A percentile compares a stretch with the other conserved stretches of the same genome.
phyloP scores from a whole-genome alignment of 225 moss, liverwort and hornwort genomes.

The Marchantia polymorpha region DNA sequence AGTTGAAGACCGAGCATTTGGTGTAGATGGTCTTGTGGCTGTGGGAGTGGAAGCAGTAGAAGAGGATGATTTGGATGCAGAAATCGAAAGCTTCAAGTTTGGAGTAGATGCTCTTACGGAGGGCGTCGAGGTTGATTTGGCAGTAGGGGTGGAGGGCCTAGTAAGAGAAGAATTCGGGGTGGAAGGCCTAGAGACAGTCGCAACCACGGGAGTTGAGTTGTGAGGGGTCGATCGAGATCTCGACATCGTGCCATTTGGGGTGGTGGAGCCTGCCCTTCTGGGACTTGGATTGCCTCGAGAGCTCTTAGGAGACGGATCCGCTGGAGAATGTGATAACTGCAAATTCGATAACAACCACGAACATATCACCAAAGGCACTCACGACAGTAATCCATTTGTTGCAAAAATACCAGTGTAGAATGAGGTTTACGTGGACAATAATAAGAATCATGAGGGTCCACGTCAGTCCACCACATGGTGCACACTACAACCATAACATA shows the following conservation, averaged over 20 bases:
- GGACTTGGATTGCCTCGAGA: conserved; percentile 52
- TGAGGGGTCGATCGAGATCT: conserved; percentile 42
- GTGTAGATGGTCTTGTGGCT: conserved; percentile 59
- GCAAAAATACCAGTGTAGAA: no score
- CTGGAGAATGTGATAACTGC: conserved; percentile 43
- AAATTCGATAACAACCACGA: neutral
- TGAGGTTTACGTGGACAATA: no score
- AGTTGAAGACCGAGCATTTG: conserved; percentile 52
- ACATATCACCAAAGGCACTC: neutral
- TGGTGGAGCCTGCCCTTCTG: conserved; percentile 31
- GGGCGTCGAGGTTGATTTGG: conserved; percentile 48
- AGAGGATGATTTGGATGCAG: conserved; percentile 31
- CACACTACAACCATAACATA: no score
- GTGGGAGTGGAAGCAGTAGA: conserved; percentile 39
- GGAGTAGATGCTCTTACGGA: conserved; percentile 42
- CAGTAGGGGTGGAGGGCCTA: conserved; percentile 64
- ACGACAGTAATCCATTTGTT: no score
- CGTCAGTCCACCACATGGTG: no score
- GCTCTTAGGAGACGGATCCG: conserved; percentile 28
- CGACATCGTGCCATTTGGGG: conserved; percentile 46
- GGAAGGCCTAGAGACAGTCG: conserved; percentile 30
- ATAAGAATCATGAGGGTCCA: no score
- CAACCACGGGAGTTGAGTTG: conserved; percentile 22
- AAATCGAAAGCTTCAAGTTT: conserved; percentile 38
- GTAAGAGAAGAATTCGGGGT: conserved; percentile 35